A percentile compares a stretch with the other conserved stretches of the same genome.
phyloP scores from a whole-genome alignment of 371 early-diverging fungal species.

The Blastocladiella emersonii region DNA sequence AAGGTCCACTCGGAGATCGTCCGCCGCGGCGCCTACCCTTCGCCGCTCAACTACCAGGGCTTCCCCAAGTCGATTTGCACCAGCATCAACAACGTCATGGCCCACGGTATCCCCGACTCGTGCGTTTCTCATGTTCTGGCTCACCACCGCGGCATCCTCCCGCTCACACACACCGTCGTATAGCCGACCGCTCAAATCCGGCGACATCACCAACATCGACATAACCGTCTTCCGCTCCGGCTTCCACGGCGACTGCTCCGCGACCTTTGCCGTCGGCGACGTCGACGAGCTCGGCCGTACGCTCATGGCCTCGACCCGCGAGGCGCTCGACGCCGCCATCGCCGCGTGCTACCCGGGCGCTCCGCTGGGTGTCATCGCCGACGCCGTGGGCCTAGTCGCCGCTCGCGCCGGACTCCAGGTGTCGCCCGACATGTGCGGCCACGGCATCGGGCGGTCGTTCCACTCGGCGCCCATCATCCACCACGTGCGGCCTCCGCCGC shows the following conservation, averaged over 20 bases:
- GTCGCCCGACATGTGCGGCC: slow-evolving; percentile 50
- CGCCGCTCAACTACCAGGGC: slow-evolving; percentile 66
- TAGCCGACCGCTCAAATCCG: slow-evolving; percentile 42
- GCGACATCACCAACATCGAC: slow-evolving; percentile 84
- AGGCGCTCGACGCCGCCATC: slow-evolving; percentile 60
- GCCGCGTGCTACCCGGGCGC: slow-evolving; percentile 60
- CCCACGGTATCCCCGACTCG: slow-evolving; percentile 83
- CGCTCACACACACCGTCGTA: neutral
- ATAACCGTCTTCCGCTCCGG: slow-evolving; percentile 51
- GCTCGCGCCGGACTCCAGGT: neutral
- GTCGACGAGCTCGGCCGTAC: slow-evolving; percentile 50
- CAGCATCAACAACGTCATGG: slow-evolving; percentile 75
- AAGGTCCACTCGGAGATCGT: slow-evolving; percentile 54
- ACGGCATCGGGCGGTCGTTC: slow-evolving; percentile 67
- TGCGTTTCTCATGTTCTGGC: slow-evolving; percentile 12
- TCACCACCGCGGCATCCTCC: neutral
- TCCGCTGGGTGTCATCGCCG: slow-evolving; percentile 53
- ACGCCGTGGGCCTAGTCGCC: slow-evolving; percentile 40
- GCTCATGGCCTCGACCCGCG: slow-evolving; percentile 51
- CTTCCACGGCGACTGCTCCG: slow-evolving; percentile 72
- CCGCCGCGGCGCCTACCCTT: slow-evolving; percentile 60
- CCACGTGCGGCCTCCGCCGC: slow-evolving; percentile 39
- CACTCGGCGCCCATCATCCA: slow-evolving; percentile 45
- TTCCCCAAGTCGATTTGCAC: slow-evolving; percentile 76
- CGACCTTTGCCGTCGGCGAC: slow-evolving; percentile 66